Percentiles rank a stretch among this genome's conserved stretches.
These are phyloP conservation scores for Boletus bicolor DNA, from an alignment of 768 basidiomycete genomes.

Conservation along the genomic window DNA sequence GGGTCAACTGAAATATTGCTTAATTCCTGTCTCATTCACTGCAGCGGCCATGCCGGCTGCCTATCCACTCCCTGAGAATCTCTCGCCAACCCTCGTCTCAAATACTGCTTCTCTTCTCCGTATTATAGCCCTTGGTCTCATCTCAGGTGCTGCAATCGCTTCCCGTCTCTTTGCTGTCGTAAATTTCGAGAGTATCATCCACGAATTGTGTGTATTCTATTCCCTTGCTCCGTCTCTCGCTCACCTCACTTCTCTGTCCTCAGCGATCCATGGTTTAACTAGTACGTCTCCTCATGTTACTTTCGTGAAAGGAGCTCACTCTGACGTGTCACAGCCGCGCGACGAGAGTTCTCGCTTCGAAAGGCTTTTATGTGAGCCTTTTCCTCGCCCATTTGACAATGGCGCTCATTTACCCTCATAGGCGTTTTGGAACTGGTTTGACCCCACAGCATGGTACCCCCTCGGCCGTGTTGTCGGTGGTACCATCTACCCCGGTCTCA, in stretches of 20 bases:
- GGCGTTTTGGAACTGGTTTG: conserved; percentile 99
- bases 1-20: not conserved
- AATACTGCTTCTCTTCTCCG: conserved; percentile 91
- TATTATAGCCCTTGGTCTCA: conserved; percentile 84
- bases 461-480: conserved; percentile 97
- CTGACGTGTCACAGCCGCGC: conserved; percentile 63
- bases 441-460: conserved; percentile 99
- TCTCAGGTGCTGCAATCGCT: conserved; percentile 92
- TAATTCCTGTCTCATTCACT: not conserved
- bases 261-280: conserved; percentile 99
- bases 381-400: not conserved
- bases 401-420: conserved; percentile 31
- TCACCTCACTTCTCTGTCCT: not conserved
- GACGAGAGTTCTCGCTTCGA: conserved; percentile 81
- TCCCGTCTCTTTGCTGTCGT: conserved; percentile 96
- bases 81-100: conserved; percentile 68
- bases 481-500: conserved; percentile 96
- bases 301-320: not conserved
- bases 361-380: conserved; percentile 89
- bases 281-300: conserved; percentile 51
- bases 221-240: not conserved
- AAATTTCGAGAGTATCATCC: conserved; percentile 98
- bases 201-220: conserved; percentile 81
- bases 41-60: conserved; percentile 65
- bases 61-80: conserved; percentile 66